Percentiles rank a stretch among this genome's conserved stretches.
Evolutionary conservation across 140 eudicot genomes (phyloP).

Genomic region (Flaveria floridana): DNA sequence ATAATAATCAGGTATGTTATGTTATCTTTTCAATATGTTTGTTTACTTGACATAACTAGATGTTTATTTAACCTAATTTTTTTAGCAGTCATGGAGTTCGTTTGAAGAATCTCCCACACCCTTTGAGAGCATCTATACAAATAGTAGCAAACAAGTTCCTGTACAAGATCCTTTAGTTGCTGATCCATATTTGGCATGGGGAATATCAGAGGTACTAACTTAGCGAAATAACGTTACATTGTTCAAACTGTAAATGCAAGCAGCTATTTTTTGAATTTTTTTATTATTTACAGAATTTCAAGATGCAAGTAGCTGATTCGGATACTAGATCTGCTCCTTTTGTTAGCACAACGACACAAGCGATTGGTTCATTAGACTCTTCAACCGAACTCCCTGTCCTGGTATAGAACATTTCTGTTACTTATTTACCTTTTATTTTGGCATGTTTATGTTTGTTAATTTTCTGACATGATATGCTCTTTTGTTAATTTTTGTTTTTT

Average conservation of each 20-base stretch:
- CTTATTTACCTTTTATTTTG: neutral
- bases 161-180: constrained; percentile 34
- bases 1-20: constrained; percentile 41
- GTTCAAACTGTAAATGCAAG: neutral
- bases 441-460: constrained; percentile 2
- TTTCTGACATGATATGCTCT: neutral
- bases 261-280: constrained; percentile 1
- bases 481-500: neutral
- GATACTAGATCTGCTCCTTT: constrained; percentile 30
- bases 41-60: neutral
- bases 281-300: constrained; percentile 30
- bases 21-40: constrained; percentile 2
- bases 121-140: constrained; percentile 24
- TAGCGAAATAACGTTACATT: constrained; percentile 1
- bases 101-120: constrained; percentile 47
- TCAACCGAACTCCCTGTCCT: constrained; percentile 27
- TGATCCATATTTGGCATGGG: constrained; percentile 41
- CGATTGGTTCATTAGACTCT: constrained; percentile 21
- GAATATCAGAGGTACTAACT: constrained; percentile 45
- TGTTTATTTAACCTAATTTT: constrained; percentile 14
- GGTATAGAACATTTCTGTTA: constrained; percentile 30
- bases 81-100: constrained; percentile 67
- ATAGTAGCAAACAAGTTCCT: constrained; percentile 38
- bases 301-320: constrained; percentile 29
- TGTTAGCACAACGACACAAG: constrained; percentile 26